Conservation (phyloP, 257 asterid genomes). For the Cordia subcordata region DNA sequence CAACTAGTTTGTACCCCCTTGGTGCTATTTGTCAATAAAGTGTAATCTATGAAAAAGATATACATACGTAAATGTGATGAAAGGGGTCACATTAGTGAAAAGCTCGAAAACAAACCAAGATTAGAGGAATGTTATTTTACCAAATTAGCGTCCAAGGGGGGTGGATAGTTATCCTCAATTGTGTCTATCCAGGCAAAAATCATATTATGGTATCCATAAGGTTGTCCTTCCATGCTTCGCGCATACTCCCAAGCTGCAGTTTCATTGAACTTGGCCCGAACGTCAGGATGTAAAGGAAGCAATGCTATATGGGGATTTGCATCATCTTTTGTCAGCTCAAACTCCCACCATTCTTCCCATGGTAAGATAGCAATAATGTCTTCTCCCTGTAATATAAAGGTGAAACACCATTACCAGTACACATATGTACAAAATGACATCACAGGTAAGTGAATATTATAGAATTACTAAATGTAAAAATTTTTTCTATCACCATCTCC, state of each 20-base stretch:
- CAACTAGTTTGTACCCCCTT: too few species aligned
- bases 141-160: constrained; percentile 91
- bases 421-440: too few species aligned
- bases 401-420: not conserved
- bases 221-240: constrained; percentile 65
- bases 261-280: constrained; percentile 74
- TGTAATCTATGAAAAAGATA: too few species aligned
- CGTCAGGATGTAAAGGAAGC: constrained; percentile 76
- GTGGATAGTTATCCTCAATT: constrained; percentile 60
- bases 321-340: constrained; percentile 72
- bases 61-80: too few species aligned
- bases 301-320: constrained; percentile 85
- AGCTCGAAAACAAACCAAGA: not conserved
- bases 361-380: constrained; percentile 75
- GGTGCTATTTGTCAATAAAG: too few species aligned
- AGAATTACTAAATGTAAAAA: too few species aligned
- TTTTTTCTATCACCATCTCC: too few species aligned
- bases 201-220: constrained; percentile 91
- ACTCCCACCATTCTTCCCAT: constrained; percentile 97
- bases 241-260: constrained; percentile 95
- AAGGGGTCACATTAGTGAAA: too few species aligned
- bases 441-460: too few species aligned
- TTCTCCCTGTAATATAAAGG: constrained; percentile 17
- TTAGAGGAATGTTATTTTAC: constrained; percentile 24
- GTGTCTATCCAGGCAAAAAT: constrained; percentile 97